These are phyloP conservation scores for Diplodia corticola DNA, from an alignment of 2,329 filamentous ascomycete species.

Conservation along the genomic window DNA sequence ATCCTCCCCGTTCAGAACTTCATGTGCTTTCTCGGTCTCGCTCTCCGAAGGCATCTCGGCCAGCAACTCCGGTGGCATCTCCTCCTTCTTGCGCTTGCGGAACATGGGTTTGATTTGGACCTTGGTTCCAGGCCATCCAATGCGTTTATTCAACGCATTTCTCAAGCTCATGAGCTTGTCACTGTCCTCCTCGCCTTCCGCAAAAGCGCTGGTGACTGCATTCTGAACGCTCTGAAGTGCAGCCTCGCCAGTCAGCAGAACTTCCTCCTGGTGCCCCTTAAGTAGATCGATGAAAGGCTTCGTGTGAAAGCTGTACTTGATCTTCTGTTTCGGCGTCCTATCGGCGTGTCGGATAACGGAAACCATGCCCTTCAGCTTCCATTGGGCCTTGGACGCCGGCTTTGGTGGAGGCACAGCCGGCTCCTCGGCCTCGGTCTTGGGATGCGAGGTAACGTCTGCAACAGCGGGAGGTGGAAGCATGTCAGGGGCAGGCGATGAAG, in stretches of 20 bases:
- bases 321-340: conserved; percentile 97
- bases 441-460: conserved; percentile 32
- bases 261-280: conserved; percentile 94
- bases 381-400: conserved; percentile 77
- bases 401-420: conserved; percentile 43
- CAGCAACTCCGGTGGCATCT: conserved; percentile 39
- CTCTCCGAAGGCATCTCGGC: conserved; percentile 29
- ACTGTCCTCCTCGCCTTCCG: conserved; percentile 77
- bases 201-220: conserved; percentile 79
- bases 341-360: conserved; percentile 96
- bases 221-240: conserved; percentile 85
- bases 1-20: background rate
- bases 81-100: conserved; percentile 75
- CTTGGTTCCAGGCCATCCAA: conserved; percentile 91
- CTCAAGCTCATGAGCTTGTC: conserved; percentile 83
- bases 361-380: conserved; percentile 97
- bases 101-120: conserved; percentile 99
- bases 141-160: conserved; percentile 88
- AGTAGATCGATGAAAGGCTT: conserved; percentile 93
- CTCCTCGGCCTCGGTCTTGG: conserved; percentile 36
- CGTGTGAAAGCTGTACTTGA: conserved; percentile 98
- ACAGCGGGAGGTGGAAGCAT: conserved; percentile 33
- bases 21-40: conserved; percentile 28
- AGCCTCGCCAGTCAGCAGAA: conserved; percentile 87
- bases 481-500: conserved; percentile 26